These are phyloP conservation scores for Phytophthora quininea DNA, from an alignment of 352 stramenopile genomes.

Conservation along the genomic window DNA sequence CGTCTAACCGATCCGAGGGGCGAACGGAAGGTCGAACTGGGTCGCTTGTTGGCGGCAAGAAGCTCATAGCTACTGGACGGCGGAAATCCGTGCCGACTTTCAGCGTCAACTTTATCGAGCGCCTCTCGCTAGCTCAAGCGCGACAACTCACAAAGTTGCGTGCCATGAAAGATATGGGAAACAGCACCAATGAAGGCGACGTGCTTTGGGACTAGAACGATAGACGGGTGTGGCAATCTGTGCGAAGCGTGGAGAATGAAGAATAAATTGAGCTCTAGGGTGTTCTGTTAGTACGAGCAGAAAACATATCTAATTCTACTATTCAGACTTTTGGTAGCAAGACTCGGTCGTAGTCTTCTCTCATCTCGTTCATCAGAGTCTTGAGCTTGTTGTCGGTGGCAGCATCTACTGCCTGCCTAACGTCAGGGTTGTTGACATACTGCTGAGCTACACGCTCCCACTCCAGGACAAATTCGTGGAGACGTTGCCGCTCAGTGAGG, in stretches of 20 bases:
- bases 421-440: background rate
- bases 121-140: slow-evolving; percentile 42
- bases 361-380: slow-evolving; percentile 27
- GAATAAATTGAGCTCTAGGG: no score
- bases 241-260: no score
- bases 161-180: slow-evolving; percentile 36
- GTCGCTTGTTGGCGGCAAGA: slow-evolving; percentile 13
- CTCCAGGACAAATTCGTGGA: slow-evolving; percentile 31
- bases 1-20: background rate
- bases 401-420: slow-evolving; percentile 1
- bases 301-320: slow-evolving; percentile 1
- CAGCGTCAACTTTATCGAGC: slow-evolving; percentile 39
- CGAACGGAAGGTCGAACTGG: slow-evolving; percentile 21
- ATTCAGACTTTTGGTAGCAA: slow-evolving; percentile 21
- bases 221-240: no score
- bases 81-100: slow-evolving; percentile 32
- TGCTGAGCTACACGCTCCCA: slow-evolving; percentile 22
- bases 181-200: slow-evolving; percentile 29
- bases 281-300: no score
- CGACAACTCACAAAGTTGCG: slow-evolving; percentile 35
- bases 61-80: slow-evolving; percentile 26
- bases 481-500: slow-evolving; percentile 40
- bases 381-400: slow-evolving; percentile 20
- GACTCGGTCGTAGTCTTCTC: slow-evolving; percentile 21
- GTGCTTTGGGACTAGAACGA: slow-evolving; percentile 23